Conservation (phyloP, 495 filamentous ascomycete genomes). For the Niebla homalea region DNA sequence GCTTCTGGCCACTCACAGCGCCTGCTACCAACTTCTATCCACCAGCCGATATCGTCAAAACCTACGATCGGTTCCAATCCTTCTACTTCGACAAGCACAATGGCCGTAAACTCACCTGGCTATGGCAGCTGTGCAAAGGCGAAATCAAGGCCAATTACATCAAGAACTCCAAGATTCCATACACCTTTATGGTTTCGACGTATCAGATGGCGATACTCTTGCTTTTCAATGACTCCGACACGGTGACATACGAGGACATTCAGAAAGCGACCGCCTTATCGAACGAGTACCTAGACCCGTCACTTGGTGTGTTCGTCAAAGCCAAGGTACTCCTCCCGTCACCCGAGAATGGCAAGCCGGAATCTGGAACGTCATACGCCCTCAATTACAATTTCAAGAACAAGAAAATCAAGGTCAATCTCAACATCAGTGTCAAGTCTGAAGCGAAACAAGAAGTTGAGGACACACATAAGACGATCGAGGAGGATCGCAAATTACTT, state of each 20-base stretch:
- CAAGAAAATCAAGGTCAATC: conserved; percentile 93
- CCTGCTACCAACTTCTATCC: conserved; percentile 77
- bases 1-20: conserved; percentile 89
- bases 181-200: conserved; percentile 94
- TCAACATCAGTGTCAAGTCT: conserved; percentile 87
- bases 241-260: conserved; percentile 78
- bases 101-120: conserved; percentile 90
- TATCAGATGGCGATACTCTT: conserved; percentile 97
- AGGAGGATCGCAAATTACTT: conserved; percentile 90
- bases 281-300: conserved; percentile 71
- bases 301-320: conserved; percentile 72
- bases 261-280: conserved; percentile 63
- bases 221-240: conserved; percentile 84
- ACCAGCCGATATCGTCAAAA: conserved; percentile 69
- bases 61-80: conserved; percentile 73
- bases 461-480: conserved; percentile 98
- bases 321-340: conserved; percentile 66
- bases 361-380: conserved; percentile 57
- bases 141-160: conserved; percentile 86
- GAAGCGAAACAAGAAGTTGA: conserved; percentile 91
- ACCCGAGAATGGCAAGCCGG: conserved; percentile 61
- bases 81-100: conserved; percentile 96
- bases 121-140: conserved; percentile 97
- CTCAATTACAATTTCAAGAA: conserved; percentile 92
- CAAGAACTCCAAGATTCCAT: conserved; percentile 75